These are phyloP conservation scores for Physcomitrellopsis africana DNA, from an alignment of 225 moss, liverwort and hornwort genomes.

Conservation along the genomic window DNA sequence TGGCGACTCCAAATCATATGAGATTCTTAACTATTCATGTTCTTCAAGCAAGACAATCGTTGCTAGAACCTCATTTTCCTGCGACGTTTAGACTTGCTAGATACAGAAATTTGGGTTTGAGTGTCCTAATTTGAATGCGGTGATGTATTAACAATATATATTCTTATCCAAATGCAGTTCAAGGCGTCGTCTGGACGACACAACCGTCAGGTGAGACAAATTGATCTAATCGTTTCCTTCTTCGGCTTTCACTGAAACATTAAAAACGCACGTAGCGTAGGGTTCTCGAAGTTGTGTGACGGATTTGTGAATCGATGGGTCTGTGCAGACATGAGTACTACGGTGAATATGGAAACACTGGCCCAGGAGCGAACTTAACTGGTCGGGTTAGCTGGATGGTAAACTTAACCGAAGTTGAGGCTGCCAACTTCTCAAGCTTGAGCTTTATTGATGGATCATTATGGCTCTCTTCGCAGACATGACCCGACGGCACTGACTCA, in stretches of 20 bases:
- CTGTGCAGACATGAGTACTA: slow-evolving; percentile 56
- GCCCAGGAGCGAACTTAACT: slow-evolving; percentile 45
- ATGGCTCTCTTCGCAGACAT: slow-evolving; percentile 47
- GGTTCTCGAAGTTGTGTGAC: not conserved
- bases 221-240: not conserved
- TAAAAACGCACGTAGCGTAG: not conserved
- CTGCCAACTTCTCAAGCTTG: slow-evolving; percentile 39
- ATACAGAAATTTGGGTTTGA: no score
- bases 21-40: no score
- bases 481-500: not conserved
- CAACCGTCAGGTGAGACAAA: slow-evolving; percentile 4
- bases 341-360: slow-evolving; percentile 48
- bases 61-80: no score
- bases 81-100: no score
- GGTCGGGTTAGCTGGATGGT: slow-evolving; percentile 48
- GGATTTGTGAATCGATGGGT: not conserved
- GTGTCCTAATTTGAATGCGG: no score
- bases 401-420: slow-evolving; percentile 27
- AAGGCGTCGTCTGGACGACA: not conserved
- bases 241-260: not conserved
- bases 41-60: no score
- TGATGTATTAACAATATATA: not conserved
- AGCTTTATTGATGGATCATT: slow-evolving; percentile 49
- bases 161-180: not conserved
- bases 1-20: no score